Evolutionary conservation across 495 filamentous ascomycete genomes (phyloP), one percentile per base, ranked within the genome.

Genomic region (Talaromyces proteolyticus): DNA sequence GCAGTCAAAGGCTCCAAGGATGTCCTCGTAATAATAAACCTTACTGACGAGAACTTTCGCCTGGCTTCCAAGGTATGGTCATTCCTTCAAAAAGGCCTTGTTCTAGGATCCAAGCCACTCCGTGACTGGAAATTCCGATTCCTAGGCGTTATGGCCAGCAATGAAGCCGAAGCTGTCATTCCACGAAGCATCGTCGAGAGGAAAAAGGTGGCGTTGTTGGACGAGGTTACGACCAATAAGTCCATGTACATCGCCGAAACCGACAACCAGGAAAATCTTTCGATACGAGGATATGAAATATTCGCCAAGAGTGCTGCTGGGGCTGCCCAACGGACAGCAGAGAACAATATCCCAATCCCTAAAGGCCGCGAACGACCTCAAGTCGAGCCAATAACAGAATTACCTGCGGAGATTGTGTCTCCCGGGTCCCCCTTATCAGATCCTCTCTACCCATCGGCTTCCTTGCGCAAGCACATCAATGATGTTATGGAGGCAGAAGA

Each of bases 1-100:
- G 20, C 34, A 6, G 46, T 69, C 19, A 73, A 67, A 37, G 89
- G 89, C 52, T n/a, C n/a, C n/a, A 72, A 86, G 52, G 82, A 80
- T 3, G 69, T 93, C 0, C 75, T 93, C 0, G 72, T 93, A 1
- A 63, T 84, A 12, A 78, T 79, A 22, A 87, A 86, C 51, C 61
- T 84, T 10, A 60, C 67, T 4, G 41, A 44, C 1, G 47, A 46
- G 11, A 18, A 6, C 10, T 53, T 57, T 3, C 44, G 51, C n/a
- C 39, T 39, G 22, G 19, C 34, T 11, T 49, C 47, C 34, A 22
- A 47, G 49, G 8, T 58, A 84, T 44, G 60, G 80, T 25, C 47
- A 52, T 12, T 55, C 69, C 19, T 67, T 78, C 41, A 65, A 71
- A 44, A 49, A 54, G 3, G 55, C 64, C 16, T 51, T 58, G 2